These are phyloP conservation scores for Pythium rhizo-oryzae DNA, from an alignment of 352 stramenopile genomes.

Conservation along the genomic window DNA sequence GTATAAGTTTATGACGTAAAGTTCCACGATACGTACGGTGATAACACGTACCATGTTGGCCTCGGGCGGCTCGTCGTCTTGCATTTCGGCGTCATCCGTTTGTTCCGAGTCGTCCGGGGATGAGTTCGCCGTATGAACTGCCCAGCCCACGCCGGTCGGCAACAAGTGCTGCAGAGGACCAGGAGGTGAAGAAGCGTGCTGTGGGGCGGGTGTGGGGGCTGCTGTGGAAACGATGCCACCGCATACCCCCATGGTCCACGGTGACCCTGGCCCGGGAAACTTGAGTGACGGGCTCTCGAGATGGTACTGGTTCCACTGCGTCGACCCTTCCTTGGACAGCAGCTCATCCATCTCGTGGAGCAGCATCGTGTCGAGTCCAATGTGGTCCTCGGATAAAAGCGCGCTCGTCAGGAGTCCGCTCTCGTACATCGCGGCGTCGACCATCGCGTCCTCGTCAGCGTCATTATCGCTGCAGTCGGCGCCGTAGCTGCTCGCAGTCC, in stretches of 20 bases:
- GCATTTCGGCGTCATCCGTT: not conserved
- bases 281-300: slow-evolving; percentile 24
- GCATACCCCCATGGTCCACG: not conserved
- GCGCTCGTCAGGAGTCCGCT: slow-evolving; percentile 10
- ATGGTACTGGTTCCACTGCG: slow-evolving; percentile 22
- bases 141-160: slow-evolving; percentile 9
- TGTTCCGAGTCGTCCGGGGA: not conserved
- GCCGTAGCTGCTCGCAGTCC: not conserved
- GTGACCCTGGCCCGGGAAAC: slow-evolving; percentile 3
- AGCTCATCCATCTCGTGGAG: slow-evolving; percentile 30
- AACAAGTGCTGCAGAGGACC: not conserved
- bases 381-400: slow-evolving; percentile 14
- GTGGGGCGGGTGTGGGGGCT: not conserved
- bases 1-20: not conserved
- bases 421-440: slow-evolving; percentile 20
- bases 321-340: slow-evolving; percentile 9
- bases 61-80: not conserved
- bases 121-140: not conserved
- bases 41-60: not conserved
- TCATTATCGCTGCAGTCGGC: slow-evolving; percentile 8
- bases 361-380: slow-evolving; percentile 20
- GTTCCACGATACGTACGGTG: not conserved
- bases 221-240: not conserved
- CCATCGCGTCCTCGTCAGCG: slow-evolving; percentile 14
- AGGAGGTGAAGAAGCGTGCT: not conserved